Evolutionary conservation across 176 grass and related monocot species (phyloP).

Genomic region (Zea mays): Zm-B73-REFERENCE-NAM-5.0 NC_050103.1:127260501-127261000

Average conservation of each 20-base stretch:
- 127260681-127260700: slow-evolving; percentile 40
- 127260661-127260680: slow-evolving; percentile 26
- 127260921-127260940: slow-evolving; percentile 41
- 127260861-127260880: no score
- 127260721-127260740: slow-evolving; percentile 18
- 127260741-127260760: slow-evolving; percentile 51
- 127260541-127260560: slow-evolving; percentile 2
- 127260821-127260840: slow-evolving; percentile 47
- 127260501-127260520: not conserved
- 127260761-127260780: slow-evolving; percentile 45
- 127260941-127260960: slow-evolving; percentile 47
- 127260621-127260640: slow-evolving; percentile 62
- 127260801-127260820: slow-evolving; percentile 67
- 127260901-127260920: slow-evolving; percentile 28
- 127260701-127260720: slow-evolving; percentile 25
- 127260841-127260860: no score
- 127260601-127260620: slow-evolving; percentile 54
- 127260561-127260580: slow-evolving; percentile 27
- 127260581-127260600: slow-evolving; percentile 63
- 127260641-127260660: slow-evolving; percentile 18
- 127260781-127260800: slow-evolving; percentile 56
- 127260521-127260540: not conserved
- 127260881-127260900: slow-evolving; percentile 49
- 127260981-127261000: slow-evolving; percentile 64
- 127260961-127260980: slow-evolving; percentile 84